Evolutionary conservation across 257 asterid species (phyloP), one percentile per base, ranked within the genome.

Genomic region (Datura wrightii): DNA sequence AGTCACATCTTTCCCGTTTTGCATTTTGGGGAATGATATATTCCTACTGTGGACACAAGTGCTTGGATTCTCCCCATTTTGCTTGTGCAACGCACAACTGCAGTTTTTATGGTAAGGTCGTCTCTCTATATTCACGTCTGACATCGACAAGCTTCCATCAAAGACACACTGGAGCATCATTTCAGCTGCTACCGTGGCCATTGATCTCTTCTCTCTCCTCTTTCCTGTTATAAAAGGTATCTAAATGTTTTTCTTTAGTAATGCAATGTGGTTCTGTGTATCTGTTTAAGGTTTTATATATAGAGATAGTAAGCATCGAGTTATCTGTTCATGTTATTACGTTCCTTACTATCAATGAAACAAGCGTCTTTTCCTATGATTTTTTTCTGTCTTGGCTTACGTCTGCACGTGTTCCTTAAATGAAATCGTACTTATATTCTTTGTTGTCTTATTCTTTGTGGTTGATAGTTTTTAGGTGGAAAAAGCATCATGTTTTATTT

Each of bases 91-190:
- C 50, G 89, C 88, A 79, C 90, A 86, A 80, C 85, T 58, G 78
- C 89, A 88, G 80, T 88, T 74, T n/a, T 65, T 59, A 2, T 88
- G 90, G 83, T 86, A 86, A 39, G 90, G 87, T 81, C 88, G 60
- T 2, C 86, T 82, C 67, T 83, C 79, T 11, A 81, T 66, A 14
- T 85, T 86, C 81, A 24, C 55, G 67, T 80, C 69, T 62, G 41
- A 80, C 6, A 53, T 56, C 34, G 90, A 81, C 36, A 88, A 44
- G 78, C 89, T 63, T 82, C 85, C 90, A 13, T 67, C 74, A 63
- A 76, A 65, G 79, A 83, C 85, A 3, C 83, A 81, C 80, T 74
- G 86, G 60, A 83, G 55, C 67, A 72, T 63, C 14, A 69, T 53
- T 16, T 50, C 42, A 6, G 70, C 66, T 85, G 69, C 87, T 70